A percentile compares a stretch with the other conserved stretches of the same genome.
These are phyloP conservation scores for Fomitopsis schrenkii DNA, from an alignment of 1,284 basidiomycete genomes.

Conservation along the genomic window DNA sequence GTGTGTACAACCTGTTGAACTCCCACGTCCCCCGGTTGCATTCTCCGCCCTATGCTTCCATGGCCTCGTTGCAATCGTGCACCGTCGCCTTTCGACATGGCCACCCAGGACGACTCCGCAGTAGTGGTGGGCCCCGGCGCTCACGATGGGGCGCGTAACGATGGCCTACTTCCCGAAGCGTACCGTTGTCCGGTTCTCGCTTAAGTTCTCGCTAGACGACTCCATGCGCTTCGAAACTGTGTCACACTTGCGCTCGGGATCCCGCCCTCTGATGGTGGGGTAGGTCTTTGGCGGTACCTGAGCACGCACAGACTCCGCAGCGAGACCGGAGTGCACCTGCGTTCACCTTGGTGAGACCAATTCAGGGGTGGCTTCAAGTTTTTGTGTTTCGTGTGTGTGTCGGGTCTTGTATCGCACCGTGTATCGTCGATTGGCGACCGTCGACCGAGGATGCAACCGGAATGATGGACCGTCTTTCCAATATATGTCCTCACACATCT, in stretches of 20 bases:
- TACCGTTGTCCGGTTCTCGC: no score
- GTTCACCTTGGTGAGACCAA: no score
- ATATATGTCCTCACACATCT: neutral
- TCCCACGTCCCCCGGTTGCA: neutral
- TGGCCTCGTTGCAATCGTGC: neutral
- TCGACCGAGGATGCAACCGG: neutral
- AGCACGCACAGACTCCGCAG: neutral
- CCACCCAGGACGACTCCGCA: neutral
- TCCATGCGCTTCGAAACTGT: neutral
- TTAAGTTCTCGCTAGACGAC: neutral
- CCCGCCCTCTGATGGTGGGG: neutral
- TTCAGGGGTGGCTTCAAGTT: no score
- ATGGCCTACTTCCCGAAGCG: neutral
- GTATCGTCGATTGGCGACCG: no score
- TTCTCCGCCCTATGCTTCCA: neutral
- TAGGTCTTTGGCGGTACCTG: neutral
- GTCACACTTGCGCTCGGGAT: neutral
- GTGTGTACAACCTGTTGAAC: constrained; percentile 33
- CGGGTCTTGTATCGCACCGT: no score
- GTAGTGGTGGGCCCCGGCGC: neutral
- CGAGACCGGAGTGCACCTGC: neutral
- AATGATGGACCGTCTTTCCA: neutral
- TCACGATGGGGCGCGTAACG: neutral
- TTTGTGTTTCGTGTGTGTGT: no score
- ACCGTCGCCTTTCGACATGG: neutral